Conservation (phyloP, 2,329 filamentous ascomycete genomes). For the Orbilia oligospora region DNA sequence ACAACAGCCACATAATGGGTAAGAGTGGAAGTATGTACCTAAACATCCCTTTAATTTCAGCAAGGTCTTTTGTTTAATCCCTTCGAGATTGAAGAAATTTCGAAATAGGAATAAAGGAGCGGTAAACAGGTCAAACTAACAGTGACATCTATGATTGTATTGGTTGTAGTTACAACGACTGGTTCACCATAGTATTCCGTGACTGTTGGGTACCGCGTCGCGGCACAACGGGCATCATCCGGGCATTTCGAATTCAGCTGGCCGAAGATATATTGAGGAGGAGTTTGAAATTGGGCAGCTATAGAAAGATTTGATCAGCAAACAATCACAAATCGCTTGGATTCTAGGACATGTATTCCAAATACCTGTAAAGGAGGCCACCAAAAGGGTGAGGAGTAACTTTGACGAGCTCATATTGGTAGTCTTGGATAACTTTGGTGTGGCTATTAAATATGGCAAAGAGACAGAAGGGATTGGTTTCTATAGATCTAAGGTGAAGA, state of each 20-base stretch:
- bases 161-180: conserved; percentile 16
- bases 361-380: conserved; percentile 26
- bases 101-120: conserved; percentile 12
- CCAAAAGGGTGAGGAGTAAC: conserved; percentile 24
- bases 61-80: conserved; percentile 8
- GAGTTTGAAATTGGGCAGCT: conserved; percentile 18
- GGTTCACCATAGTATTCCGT: conserved; percentile 28
- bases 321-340: conserved; percentile 4
- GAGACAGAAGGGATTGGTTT: conserved; percentile 23
- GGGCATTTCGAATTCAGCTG: conserved; percentile 13
- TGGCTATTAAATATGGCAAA: conserved; percentile 16
- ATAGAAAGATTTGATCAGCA: conserved; percentile 8
- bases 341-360: conserved; percentile 26
- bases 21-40: conserved; percentile 24
- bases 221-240: conserved; percentile 6
- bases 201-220: conserved; percentile 20
- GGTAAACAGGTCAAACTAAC: conserved; percentile 6
- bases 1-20: conserved; percentile 28
- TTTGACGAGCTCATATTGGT: conserved; percentile 17
- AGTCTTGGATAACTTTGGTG: conserved; percentile 21
- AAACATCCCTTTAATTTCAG: conserved; percentile 24
- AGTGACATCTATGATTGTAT: conserved; percentile 26
- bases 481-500: conserved; percentile 8
- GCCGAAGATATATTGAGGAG: conserved; percentile 22
- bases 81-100: conserved; percentile 16